phyloP scores from a whole-genome alignment of 805 yeast species.

The Nakazawaea wickerhamii region DNA sequence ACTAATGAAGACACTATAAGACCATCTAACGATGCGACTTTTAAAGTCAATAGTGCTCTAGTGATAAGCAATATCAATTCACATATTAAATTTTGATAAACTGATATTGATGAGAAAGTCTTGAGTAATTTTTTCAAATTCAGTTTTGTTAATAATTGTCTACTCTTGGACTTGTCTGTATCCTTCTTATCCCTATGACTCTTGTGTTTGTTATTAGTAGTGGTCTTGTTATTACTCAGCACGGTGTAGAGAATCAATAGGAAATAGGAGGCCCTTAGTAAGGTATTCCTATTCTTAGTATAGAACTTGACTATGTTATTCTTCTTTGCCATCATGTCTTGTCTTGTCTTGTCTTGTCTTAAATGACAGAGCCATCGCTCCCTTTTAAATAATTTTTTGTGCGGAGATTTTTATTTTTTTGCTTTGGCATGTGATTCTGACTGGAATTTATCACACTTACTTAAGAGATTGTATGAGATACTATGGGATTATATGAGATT shows the following conservation, averaged over 20 bases:
- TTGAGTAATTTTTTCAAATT: conserved; percentile 1
- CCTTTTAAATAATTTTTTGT: too few species aligned
- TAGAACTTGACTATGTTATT: conserved; percentile 7
- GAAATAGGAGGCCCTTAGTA: conserved; percentile 10
- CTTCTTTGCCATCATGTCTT: conserved; percentile 3
- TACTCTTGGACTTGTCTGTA: neutral
- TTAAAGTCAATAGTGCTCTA: conserved; percentile 70
- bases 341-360: neutral
- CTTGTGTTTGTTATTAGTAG: conserved; percentile 3
- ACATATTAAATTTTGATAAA: neutral
- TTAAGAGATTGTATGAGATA: too few species aligned
- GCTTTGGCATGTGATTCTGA: too few species aligned
- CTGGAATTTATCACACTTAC: too few species aligned
- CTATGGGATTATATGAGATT: too few species aligned
- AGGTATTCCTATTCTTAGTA: conserved; percentile 4
- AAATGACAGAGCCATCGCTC: too few species aligned
- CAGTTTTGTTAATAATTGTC: neutral
- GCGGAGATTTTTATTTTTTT: too few species aligned
- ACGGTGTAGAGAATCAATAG: conserved; percentile 10
- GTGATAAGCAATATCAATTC: conserved; percentile 53
- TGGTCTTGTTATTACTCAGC: conserved; percentile 3
- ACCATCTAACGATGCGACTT: conserved; percentile 86
- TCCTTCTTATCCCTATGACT: neutral
- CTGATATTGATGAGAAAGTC: conserved; percentile 1
- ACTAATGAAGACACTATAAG: conserved; percentile 76